Conservation (phyloP, 2,329 filamentous ascomycete species). For the Colletotrichum paranaense region DNA sequence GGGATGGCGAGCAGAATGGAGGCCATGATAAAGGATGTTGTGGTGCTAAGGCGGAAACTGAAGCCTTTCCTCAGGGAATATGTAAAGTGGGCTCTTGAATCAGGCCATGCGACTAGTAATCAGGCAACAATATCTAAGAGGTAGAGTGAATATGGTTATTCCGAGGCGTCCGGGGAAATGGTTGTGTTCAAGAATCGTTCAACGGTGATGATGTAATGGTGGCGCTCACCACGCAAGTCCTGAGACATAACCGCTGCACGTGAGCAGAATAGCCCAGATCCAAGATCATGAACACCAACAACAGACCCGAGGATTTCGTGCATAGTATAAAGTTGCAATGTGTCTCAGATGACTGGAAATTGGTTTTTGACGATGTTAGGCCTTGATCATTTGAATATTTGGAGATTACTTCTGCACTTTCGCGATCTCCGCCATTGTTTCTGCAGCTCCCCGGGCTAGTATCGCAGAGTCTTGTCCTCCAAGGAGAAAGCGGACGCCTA, state of each 20-base stretch:
- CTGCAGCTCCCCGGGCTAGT: slow-evolving; percentile 3
- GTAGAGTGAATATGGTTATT: too few species aligned
- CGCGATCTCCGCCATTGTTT: not conserved
- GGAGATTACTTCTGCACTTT: not conserved
- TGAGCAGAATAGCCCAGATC: not conserved
- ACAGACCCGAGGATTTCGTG: too few species aligned
- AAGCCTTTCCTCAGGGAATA: too few species aligned
- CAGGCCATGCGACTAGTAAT: not conserved
- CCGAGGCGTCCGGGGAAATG: not conserved
- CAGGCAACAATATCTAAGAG: not conserved
- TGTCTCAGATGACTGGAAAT: not conserved
- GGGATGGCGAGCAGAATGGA: not conserved
- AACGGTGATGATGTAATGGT: slow-evolving; percentile 2
- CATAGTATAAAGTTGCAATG: not conserved
- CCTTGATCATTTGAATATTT: not conserved
- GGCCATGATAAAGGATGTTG: not conserved
- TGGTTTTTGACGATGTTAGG: not conserved
- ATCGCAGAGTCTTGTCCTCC: slow-evolving; percentile 38
- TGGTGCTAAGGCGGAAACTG: not conserved
- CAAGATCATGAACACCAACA: not conserved
- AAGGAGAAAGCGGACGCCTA: slow-evolving; percentile 36
- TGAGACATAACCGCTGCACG: not conserved
- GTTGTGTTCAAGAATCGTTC: not conserved
- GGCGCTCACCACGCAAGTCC: not conserved
- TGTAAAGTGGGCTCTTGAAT: not conserved